Evolutionary conservation across 108 stramenopile species (phyloP), one percentile per base, ranked within the genome.

Genomic region (Skeletonema tropicum): DNA sequence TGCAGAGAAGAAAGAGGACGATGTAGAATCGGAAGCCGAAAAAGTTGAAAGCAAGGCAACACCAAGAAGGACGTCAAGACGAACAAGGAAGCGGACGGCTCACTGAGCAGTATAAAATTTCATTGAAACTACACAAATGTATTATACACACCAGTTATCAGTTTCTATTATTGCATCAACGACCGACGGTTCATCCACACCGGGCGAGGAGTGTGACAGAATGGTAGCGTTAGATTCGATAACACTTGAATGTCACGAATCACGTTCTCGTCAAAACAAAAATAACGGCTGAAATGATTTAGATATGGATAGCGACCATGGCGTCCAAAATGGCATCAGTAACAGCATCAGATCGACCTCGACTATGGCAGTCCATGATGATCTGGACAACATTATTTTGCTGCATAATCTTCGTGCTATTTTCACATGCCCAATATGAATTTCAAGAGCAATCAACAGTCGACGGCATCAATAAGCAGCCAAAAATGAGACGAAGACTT

Each of bases 11-110:
- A n/a, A n/a, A n/a, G n/a, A n/a, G n/a, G n/a, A n/a, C n/a, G n/a
- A n/a, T n/a, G n/a, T n/a, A n/a, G n/a, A n/a, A n/a, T n/a, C n/a
- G n/a, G n/a, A n/a, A n/a, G n/a, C n/a, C n/a, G n/a, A n/a, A n/a
- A n/a, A n/a, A n/a, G n/a, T n/a, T n/a, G 66, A 74, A 52, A 26
- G 26, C 26, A 29, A 29, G 26, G 26, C 1, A 29, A 29, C 45
- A 74, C 46, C 45, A 2, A 65, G 73, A 45, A 74, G 61, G 35
- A 74, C 45, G 30, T 36, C 26, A 19, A 74, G 73, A 69, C 68
- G 55, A 69, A 74, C 38, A 21, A 67, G 48, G 17, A 65, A 35
- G 25, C 15, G 46, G 17, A 66, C 19, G 48, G 48, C 48, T 17
- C 6, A n/a, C 2, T 49, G 48, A 49, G 5, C 48, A 49, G 17